These are phyloP conservation scores for Solanum gracilifrons DNA, from an alignment of 257 asterid genomes.

Conservation along the genomic window DNA sequence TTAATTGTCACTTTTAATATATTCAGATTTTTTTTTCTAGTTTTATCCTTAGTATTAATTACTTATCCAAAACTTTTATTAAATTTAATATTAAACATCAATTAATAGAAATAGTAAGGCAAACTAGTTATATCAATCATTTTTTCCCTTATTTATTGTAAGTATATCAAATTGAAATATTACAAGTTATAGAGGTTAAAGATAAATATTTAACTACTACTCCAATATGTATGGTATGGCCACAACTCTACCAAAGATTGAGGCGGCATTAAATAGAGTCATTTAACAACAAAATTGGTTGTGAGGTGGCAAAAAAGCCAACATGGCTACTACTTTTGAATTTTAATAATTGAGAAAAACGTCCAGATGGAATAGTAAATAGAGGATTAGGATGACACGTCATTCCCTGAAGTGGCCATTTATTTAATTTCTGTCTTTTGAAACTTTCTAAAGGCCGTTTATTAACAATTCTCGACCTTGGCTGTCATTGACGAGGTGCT, in stretches of 20 bases:
- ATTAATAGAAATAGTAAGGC: too few relatives aligned
- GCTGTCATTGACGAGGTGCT: not conserved
- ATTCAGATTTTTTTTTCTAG: fast-evolving
- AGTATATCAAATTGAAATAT: not conserved
- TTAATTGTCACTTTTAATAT: not conserved
- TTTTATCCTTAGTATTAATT: too few relatives aligned
- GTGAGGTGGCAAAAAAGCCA: not conserved
- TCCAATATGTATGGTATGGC: not conserved
- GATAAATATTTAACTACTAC: not conserved
- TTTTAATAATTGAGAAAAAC: not conserved
- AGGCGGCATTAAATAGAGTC: not conserved
- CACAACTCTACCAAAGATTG: not conserved
- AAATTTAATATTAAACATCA: too few relatives aligned
- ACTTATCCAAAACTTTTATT: too few relatives aligned
- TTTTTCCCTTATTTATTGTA: too few relatives aligned
- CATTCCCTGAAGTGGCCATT: not conserved
- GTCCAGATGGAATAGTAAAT: not conserved
- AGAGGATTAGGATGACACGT: not conserved
- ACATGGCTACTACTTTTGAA: not conserved
- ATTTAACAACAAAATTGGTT: not conserved
- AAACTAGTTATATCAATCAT: too few relatives aligned
- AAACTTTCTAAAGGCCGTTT: not conserved
- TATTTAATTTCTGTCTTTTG: not conserved
- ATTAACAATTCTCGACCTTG: not conserved
- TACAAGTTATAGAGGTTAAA: not conserved